Evolutionary conservation across 345 rosid species (phyloP), one percentile per base, ranked within the genome.

Genomic region (Hibiscus tridactylites): DNA sequence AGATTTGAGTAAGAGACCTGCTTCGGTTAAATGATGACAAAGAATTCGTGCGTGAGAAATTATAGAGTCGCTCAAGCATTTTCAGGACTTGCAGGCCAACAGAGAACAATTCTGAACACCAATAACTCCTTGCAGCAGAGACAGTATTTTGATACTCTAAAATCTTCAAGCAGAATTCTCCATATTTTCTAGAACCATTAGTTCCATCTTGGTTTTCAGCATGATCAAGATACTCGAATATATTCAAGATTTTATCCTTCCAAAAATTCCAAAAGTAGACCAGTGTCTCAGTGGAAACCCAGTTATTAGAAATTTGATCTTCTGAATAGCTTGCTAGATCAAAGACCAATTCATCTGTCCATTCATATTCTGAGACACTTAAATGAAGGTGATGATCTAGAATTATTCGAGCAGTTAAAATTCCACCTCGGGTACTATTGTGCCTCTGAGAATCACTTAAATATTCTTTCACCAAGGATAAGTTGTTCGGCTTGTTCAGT

Each of bases 191-290:
- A 5, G 37, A 59, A n/a, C 65, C 77, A 56, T 7, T 44, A 6
- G 6, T 39, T 21, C 60, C 29, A 65, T 52, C 61, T n/a, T 4
- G 44, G 19, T 6, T 66, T 54, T 67, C 67, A 63, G 71, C 54
- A 29, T 13, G 39, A 29, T 26, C 65, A 50, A 66, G 81, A 71
- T 19, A 71, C 44, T 74, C 39, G 3, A 83, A 58, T 54, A 83
- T 75, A 28, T 69, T 64, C 13, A 75, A 31, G 57, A 85, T 58
- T 35, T 29, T 68, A 16, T 83, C 83, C 74, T 72, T 78, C 87
- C 85, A 81, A 28, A 73, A 76, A 47, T 76, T 83, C 90, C 90
- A 87, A 62, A 76, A 81, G 79, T 75, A 74, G 50, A 83, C 67
- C 33, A 83, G 79, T 2, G 83, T 78, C 63, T 83, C 84, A 46